Conservation (phyloP, 768 basidiomycete species). For the Fomitopsis pulvina region DNA sequence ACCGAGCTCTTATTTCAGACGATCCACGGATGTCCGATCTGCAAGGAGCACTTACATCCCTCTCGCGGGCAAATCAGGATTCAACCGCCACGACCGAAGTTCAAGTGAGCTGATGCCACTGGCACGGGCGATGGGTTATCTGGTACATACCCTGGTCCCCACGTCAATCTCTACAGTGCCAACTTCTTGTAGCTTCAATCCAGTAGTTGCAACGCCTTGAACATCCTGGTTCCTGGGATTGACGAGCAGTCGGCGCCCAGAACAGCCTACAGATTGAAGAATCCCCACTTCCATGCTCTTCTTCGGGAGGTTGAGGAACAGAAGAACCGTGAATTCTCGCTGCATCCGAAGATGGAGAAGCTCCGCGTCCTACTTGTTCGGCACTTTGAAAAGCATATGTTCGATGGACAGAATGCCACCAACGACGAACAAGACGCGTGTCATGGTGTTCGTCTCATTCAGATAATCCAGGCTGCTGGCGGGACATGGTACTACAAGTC, state of each 20-base stretch:
- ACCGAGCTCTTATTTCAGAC: no score
- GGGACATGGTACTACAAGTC: constrained; percentile 86
- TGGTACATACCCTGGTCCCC: constrained; percentile 46
- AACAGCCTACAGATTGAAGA: constrained; percentile 38
- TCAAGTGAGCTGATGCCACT: no score
- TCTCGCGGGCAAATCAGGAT: no score
- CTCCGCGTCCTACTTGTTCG: constrained; percentile 68
- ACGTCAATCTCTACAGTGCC: constrained; percentile 7
- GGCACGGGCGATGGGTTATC: constrained; percentile 82
- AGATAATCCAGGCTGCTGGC: constrained; percentile 78
- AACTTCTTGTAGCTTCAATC: constrained; percentile 61
- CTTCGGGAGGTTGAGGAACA: constrained; percentile 61
- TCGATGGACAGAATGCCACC: constrained; percentile 27
- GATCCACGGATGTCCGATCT: no score
- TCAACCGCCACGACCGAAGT: no score
- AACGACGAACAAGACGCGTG: constrained; percentile 27
- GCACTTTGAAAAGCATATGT: constrained; percentile 60
- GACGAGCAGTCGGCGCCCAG: constrained; percentile 28
- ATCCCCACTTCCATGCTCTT: constrained; percentile 57
- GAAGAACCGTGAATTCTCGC: constrained; percentile 42
- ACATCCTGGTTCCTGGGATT: constrained; percentile 33
- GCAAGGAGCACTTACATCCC: no score
- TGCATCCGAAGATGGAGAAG: constrained; percentile 92
- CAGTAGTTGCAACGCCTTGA: constrained; percentile 63
- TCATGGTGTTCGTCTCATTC: constrained; percentile 94